Conservation (phyloP, 2,329 filamentous ascomycete genomes). For the Diaporthe sp. region DNA sequence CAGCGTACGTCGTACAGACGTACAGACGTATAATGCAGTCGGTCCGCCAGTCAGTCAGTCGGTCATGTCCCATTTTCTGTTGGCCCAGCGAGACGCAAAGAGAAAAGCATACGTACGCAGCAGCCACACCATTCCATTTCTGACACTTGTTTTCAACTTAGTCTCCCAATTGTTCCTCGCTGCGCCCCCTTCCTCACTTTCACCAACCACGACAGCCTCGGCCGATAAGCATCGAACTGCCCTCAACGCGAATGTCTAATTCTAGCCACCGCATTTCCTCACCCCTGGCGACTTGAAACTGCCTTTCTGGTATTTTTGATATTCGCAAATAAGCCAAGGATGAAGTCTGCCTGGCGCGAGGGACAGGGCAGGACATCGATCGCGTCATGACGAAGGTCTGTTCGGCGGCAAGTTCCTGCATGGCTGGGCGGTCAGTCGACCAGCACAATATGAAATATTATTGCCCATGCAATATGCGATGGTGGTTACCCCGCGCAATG, state of each 20-base stretch:
- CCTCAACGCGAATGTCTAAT: not conserved
- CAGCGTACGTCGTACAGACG: not conserved
- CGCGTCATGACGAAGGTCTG: not conserved
- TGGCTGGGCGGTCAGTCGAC: not conserved
- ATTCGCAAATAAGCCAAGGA: not conserved
- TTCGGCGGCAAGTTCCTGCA: not conserved
- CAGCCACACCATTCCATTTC: slow-evolving; percentile 15
- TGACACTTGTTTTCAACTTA: slow-evolving; percentile 2
- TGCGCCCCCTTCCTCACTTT: not conserved
- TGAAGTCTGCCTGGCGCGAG: no score
- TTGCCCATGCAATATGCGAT: not conserved
- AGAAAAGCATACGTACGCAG: slow-evolving; percentile 7
- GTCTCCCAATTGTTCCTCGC: slow-evolving; percentile 3
- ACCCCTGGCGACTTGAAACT: not conserved
- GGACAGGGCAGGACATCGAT: not conserved
- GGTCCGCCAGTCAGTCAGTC: not conserved
- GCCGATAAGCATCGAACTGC: not conserved
- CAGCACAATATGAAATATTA: not conserved
- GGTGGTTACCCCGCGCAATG: not conserved
- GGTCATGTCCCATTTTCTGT: not conserved
- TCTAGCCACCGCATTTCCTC: not conserved
- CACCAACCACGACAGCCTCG: slow-evolving; percentile 1
- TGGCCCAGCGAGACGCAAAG: not conserved
- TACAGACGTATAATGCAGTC: slow-evolving; percentile 20
- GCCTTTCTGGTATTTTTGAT: not conserved